Evolutionary conservation across 305 asterid species (phyloP), one percentile per base, ranked within the genome.

Genomic region (Fraxinus ornus): DNA sequence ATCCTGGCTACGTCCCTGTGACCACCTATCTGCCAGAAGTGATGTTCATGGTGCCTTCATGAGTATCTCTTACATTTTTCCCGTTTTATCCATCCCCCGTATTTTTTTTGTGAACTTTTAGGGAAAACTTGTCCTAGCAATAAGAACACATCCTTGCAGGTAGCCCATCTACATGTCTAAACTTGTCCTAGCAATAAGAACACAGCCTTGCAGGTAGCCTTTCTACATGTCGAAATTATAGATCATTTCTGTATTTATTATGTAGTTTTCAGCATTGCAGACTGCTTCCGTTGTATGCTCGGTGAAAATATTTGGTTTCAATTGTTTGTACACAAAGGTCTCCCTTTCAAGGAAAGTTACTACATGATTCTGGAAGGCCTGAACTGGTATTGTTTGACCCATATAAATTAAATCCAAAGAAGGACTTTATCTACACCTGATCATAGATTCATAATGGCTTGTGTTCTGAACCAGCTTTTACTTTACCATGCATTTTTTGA

Each of bases 21-120:
- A 13, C 79, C 64, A 82, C 83, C 80, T 78, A 10, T 76, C 80
- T 37, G 83, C 78, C 28, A 82, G 1, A 80, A 30, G 64, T 49
- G 62, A 79, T 74, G 60, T 32, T 49, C 57, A 35, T 32, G 36
- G 24, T 80, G 19, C 78, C 66, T 52, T 79, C 71, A 26, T 15
- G 35, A 22, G 21, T 24, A 78, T n/a, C 52, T n/a, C 12, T 55
- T 30, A 55, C 10, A 55, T 55, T 7, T 82, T 35, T 39, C 28
- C 7, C 4, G 33, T 35, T 68, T 60, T 33, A 28, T 15, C 26
- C 73, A 19, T 62, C 15, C 15, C 21, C 79, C 62, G 13, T 83
- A 66, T n/a, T 39, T 24, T 55, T 44, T 71, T 22, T 47, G 78
- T 49, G 9, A 36, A 82, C 12, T 15, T 30, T 6, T 32, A 44